Percentiles rank a stretch among this genome's conserved stretches.
Evolutionary conservation across 371 early-diverging fungal genomes (phyloP).

Genomic region (Gilbertella persicaria): DNA sequence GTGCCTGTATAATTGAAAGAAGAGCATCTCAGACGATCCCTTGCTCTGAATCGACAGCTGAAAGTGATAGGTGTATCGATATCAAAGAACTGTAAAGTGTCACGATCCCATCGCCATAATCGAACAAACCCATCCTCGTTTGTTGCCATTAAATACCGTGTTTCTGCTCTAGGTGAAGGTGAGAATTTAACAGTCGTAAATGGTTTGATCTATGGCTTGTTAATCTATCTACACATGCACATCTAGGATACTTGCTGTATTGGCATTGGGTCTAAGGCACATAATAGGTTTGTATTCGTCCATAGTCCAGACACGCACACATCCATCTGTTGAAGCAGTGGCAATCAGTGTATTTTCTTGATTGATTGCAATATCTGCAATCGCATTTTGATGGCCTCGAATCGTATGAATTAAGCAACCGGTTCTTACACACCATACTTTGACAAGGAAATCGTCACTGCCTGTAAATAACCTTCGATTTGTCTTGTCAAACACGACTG

Average conservation of each 20-base stretch:
- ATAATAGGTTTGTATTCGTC: conserved; percentile 73
- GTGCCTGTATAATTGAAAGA: conserved; percentile 83
- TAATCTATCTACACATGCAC: too few species aligned
- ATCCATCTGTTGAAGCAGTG: conserved; percentile 79
- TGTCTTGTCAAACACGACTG: conserved; percentile 75
- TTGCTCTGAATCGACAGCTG: conserved; percentile 61
- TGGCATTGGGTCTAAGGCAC: conserved; percentile 52
- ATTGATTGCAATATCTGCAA: conserved; percentile 81
- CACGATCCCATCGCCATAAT: conserved; percentile 75
- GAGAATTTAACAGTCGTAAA: conserved; percentile 81
- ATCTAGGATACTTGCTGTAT: conserved; percentile 34
- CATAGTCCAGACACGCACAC: conserved; percentile 81
- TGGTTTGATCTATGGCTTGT: conserved; percentile 47
- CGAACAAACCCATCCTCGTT: conserved; percentile 77
- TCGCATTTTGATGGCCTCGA: conserved; percentile 79
- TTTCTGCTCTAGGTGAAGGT: conserved; percentile 76
- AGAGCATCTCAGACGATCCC: conserved; percentile 65
- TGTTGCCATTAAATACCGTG: conserved; percentile 75
- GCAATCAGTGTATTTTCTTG: conserved; percentile 85
- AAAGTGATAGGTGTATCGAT: conserved; percentile 62
- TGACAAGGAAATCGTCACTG: conserved; percentile 87
- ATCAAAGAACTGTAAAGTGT: conserved; percentile 53
- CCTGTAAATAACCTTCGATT: conserved; percentile 76
- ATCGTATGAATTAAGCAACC: conserved; percentile 83
- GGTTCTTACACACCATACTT: conserved; percentile 84